Percentiles rank a stretch among this genome's conserved stretches.
Evolutionary conservation across 208 protist species (phyloP).

Genomic region (Leishmania tarentolae): DNA sequence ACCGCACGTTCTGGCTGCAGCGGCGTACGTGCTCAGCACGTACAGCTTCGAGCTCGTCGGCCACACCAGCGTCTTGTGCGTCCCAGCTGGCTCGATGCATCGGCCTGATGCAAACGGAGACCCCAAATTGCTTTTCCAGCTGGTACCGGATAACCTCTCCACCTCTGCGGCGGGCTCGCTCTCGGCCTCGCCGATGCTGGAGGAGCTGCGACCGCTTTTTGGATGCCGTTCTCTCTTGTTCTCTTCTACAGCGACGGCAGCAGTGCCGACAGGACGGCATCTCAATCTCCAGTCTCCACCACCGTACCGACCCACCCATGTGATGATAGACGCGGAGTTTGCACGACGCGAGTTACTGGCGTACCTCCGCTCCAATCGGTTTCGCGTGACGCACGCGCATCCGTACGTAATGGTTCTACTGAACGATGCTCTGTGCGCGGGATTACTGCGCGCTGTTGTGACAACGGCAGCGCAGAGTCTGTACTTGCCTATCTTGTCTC

Average conservation of each 20-base stretch:
- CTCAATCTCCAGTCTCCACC: conserved; percentile 35
- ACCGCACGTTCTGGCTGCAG: conserved; percentile 19
- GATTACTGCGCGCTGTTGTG: conserved; percentile 10
- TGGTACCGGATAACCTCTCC: conserved; percentile 3
- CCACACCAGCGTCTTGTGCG: conserved; percentile 67
- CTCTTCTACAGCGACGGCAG: background rate
- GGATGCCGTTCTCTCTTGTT: background rate
- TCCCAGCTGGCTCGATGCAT: conserved; percentile 8
- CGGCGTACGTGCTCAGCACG: conserved; percentile 27
- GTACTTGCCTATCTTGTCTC: conserved; percentile 8
- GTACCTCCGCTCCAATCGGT: conserved; percentile 32
- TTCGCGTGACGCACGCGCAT: conserved; percentile 19
- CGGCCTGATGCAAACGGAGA: background rate
- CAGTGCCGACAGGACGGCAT: background rate
- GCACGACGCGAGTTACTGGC: conserved; percentile 34
- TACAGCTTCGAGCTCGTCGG: conserved; percentile 42
- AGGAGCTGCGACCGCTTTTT: conserved; percentile 26
- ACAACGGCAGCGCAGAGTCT: background rate
- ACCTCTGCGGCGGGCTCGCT: background rate
- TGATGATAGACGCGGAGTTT: conserved; percentile 45
- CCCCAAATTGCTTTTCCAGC: background rate
- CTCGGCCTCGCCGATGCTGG: conserved; percentile 2
- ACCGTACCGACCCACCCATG: conserved; percentile 52
- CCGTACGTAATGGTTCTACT: conserved; percentile 35
- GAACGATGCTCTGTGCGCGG: conserved; percentile 29